Evolutionary conservation across 2,329 filamentous ascomycete genomes (phyloP).

Genomic region (Fusarium guadeloupense): DNA sequence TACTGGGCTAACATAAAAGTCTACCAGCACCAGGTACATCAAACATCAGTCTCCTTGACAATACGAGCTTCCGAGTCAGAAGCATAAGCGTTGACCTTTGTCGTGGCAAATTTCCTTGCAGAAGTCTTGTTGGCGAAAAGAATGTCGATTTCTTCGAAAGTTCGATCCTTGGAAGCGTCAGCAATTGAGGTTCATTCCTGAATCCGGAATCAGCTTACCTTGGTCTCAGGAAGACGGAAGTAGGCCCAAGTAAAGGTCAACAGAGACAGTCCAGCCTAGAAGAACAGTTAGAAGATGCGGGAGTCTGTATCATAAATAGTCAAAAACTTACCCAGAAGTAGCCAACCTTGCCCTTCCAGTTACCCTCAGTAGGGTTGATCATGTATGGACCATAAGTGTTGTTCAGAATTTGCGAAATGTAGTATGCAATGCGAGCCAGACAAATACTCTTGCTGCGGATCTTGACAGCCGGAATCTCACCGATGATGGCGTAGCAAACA

Average conservation of each 20-base stretch:
- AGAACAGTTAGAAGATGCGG: background rate
- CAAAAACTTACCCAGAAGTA: conserved; percentile 39
- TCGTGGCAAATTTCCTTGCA: conserved; percentile 48
- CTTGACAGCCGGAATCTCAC: conserved; percentile 54
- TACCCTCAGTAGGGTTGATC: conserved; percentile 47
- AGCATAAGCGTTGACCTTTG: conserved; percentile 12
- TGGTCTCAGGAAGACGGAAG: conserved; percentile 49
- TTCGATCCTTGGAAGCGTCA: conserved; percentile 32
- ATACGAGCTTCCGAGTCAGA: conserved; percentile 4
- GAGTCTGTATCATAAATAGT: rapidly evolving
- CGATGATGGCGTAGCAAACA: conserved; percentile 54
- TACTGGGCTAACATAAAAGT: no score
- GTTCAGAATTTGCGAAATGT: conserved; percentile 42
- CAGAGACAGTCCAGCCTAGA: conserved; percentile 38
- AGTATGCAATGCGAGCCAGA: conserved; percentile 48
- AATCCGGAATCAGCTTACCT: background rate
- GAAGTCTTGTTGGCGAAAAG: conserved; percentile 46
- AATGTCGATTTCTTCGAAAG: conserved; percentile 49
- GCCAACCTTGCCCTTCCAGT: conserved; percentile 50
- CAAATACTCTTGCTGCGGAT: conserved; percentile 56
- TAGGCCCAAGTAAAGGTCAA: conserved; percentile 46
- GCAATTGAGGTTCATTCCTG: rapidly evolving
- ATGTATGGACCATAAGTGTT: conserved; percentile 47
- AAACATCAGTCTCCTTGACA: conserved; percentile 1
- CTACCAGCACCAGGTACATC: background rate